Percentiles rank a stretch among this genome's conserved stretches.
phyloP scores from a whole-genome alignment of 2,329 filamentous ascomycete genomes.

The Trichoderma sp. region DNA sequence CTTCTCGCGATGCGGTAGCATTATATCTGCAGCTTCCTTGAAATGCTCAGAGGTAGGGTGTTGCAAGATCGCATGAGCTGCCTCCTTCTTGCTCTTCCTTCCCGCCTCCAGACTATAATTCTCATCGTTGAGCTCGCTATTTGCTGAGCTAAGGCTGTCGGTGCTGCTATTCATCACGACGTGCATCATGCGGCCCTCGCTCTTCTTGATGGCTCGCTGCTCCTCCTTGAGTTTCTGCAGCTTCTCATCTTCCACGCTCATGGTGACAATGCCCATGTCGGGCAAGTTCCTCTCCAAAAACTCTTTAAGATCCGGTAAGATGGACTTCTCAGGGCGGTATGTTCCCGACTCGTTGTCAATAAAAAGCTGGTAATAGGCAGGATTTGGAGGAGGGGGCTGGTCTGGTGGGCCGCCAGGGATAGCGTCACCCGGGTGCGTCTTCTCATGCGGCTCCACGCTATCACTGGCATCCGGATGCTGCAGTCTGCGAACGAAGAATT shows the following conservation, averaged over 20 bases:
- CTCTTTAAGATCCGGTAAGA: conserved; percentile 70
- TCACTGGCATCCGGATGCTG: conserved; percentile 51
- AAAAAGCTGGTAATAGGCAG: conserved; percentile 75
- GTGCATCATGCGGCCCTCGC: conserved; percentile 54
- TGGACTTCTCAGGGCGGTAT: conserved; percentile 80
- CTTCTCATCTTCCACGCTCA: conserved; percentile 78
- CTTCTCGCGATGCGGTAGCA: conserved; percentile 35
- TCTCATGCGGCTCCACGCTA: conserved; percentile 48
- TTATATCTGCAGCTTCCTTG: conserved; percentile 43
- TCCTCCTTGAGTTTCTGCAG: conserved; percentile 75
- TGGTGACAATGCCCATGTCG: conserved; percentile 71
- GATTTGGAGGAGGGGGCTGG: conserved; percentile 50
- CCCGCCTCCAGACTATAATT: conserved; percentile 46
- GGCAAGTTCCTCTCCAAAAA: conserved; percentile 77
- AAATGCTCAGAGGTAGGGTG: conserved; percentile 47
- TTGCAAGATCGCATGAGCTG: conserved; percentile 55
- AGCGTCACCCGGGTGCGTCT: conserved; percentile 57
- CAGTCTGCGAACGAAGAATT: conserved; percentile 84
- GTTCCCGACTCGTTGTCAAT: conserved; percentile 97
- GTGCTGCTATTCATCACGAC: conserved; percentile 62
- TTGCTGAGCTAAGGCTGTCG: conserved; percentile 56
- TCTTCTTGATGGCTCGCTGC: conserved; percentile 75
- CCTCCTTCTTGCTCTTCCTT: conserved; percentile 57
- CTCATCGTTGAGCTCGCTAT: conserved; percentile 55
- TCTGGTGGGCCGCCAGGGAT: conserved; percentile 52